Percentiles rank a stretch among this genome's conserved stretches.
Evolutionary conservation across 805 yeast genomes (phyloP).

Genomic region (Monosporozyma aerobia): DNA sequence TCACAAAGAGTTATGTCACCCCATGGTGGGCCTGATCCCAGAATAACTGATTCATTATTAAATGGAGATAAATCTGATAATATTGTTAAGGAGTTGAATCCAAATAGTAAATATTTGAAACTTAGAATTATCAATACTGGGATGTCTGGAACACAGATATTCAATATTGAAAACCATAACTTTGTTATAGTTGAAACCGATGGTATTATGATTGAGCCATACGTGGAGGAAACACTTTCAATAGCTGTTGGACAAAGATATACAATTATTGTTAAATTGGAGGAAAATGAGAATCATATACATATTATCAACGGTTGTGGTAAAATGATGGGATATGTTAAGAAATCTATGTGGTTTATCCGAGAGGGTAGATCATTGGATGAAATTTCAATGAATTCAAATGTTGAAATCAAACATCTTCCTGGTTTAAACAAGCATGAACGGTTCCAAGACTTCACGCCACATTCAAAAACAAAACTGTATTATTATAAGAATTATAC

Average conservation of each 20-base stretch:
- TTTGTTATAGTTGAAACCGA: constrained; percentile 51
- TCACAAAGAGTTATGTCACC: constrained; percentile 18
- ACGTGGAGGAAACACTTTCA: constrained; percentile 38
- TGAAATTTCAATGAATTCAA: not conserved
- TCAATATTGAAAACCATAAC: constrained; percentile 45
- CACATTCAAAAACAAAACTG: constrained; percentile 1
- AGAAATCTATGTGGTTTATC: constrained; percentile 22
- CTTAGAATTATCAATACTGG: constrained; percentile 48
- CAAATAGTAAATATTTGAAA: constrained; percentile 36
- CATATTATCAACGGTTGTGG: constrained; percentile 43
- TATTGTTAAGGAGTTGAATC: constrained; percentile 30
- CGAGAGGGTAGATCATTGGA: constrained; percentile 1
- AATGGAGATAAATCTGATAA: constrained; percentile 16
- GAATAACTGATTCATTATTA: constrained; percentile 18
- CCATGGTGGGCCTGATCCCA: constrained; percentile 23
- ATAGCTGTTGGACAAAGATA: constrained; percentile 73
- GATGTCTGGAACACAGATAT: constrained; percentile 46
- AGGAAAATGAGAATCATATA: constrained; percentile 25
- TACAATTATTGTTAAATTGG: constrained; percentile 49
- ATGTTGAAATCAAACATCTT: constrained; percentile 33
- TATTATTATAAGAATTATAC: constrained; percentile 6
- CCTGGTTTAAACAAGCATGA: constrained; percentile 19
- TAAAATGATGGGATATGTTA: constrained; percentile 41
- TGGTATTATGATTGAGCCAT: constrained; percentile 46
- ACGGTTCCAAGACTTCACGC: constrained; percentile 15